phyloP scores from a whole-genome alignment of 371 early-diverging fungal species.

The Syncephalastrum contaminatum region DNA sequence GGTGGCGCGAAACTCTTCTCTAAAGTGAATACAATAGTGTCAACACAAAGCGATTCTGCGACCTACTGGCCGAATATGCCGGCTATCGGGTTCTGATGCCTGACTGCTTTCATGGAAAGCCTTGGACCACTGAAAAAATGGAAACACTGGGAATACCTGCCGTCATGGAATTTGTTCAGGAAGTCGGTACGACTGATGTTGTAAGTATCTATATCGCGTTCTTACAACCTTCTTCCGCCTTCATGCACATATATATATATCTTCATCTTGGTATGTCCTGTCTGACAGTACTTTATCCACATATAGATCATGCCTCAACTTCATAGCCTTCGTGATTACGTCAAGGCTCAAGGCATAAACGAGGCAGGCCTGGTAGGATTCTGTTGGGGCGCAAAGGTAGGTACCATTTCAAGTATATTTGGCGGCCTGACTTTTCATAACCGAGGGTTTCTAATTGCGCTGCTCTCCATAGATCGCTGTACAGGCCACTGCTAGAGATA shows the following conservation, averaged over 20 bases:
- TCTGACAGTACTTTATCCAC: neutral
- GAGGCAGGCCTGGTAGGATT: slow-evolving; percentile 58
- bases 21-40: slow-evolving; percentile 7
- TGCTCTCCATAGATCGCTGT: slow-evolving; percentile 28
- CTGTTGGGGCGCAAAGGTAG: slow-evolving; percentile 68
- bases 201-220: slow-evolving; percentile 5
- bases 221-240: too few relatives aligned
- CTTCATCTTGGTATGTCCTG: neutral
- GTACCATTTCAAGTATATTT: neutral
- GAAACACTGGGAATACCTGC: slow-evolving; percentile 25
- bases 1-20: neutral
- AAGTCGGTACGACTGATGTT: slow-evolving; percentile 38
- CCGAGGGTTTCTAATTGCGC: neutral
- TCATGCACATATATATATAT: neutral
- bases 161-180: slow-evolving; percentile 27
- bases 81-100: slow-evolving; percentile 68
- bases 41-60: slow-evolving; percentile 64
- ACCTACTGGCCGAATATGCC: slow-evolving; percentile 54
- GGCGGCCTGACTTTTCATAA: too few relatives aligned
- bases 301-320: slow-evolving; percentile 31
- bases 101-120: slow-evolving; percentile 60
- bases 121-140: slow-evolving; percentile 18
- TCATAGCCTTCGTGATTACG: slow-evolving; percentile 29
- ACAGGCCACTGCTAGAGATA: slow-evolving; percentile 19
- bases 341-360: slow-evolving; percentile 39